Percentiles rank a stretch among this genome's conserved stretches.
Conservation (phyloP, 495 filamentous ascomycete species). For the Neurospora sp. region DNA sequence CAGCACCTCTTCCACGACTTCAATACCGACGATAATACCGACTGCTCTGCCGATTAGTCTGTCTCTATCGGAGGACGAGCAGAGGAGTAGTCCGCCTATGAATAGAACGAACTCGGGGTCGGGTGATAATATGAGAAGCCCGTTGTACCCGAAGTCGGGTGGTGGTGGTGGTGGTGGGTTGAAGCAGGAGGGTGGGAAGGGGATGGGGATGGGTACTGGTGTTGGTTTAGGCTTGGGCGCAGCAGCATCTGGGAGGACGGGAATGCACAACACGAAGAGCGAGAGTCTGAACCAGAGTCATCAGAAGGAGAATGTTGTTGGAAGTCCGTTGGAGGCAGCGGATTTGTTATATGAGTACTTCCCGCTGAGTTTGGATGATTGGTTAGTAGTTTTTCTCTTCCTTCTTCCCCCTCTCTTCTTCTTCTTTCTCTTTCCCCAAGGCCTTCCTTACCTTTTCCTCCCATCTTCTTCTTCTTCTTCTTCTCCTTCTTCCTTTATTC, state of each 20-base stretch:
- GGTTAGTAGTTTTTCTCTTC: conserved; percentile 34
- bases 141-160: conserved; percentile 29
- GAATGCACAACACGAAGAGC: too few relatives aligned
- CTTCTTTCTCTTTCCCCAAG: too few relatives aligned
- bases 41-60: conserved; percentile 52
- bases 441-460: too few relatives aligned
- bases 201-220: too few relatives aligned
- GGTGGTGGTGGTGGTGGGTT: conserved; percentile 7
- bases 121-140: conserved; percentile 17
- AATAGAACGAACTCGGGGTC: conserved; percentile 27
- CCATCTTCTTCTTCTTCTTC: too few relatives aligned
- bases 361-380: conserved; percentile 78
- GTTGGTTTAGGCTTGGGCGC: background rate
- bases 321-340: conserved; percentile 58
- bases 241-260: too few relatives aligned
- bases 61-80: conserved; percentile 66
- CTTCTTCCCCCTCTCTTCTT: background rate
- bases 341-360: conserved; percentile 90
- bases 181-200: too few relatives aligned
- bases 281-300: background rate
- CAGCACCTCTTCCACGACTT: background rate
- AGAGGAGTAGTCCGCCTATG: conserved; percentile 34
- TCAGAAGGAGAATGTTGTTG: conserved; percentile 17
- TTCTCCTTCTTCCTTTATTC: background rate
- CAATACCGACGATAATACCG: conserved; percentile 4